Percentiles rank a stretch among this genome's conserved stretches.
These are phyloP conservation scores for Rhodotorula sp. DNA, from an alignment of 1,284 basidiomycete species.

Conservation along the genomic window DNA sequence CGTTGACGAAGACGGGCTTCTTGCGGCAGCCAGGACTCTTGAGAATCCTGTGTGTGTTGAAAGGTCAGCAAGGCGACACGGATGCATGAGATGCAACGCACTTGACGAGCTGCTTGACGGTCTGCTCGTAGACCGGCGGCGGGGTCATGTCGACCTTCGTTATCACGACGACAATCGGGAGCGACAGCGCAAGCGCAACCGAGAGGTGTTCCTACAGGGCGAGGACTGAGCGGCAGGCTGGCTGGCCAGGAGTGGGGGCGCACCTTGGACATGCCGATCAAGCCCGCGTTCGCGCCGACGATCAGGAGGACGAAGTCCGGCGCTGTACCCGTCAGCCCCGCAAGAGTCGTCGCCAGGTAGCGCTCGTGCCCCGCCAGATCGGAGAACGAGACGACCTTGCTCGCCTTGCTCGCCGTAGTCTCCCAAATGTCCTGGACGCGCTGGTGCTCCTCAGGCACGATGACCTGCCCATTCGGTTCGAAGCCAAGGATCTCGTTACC, in stretches of 20 bases:
- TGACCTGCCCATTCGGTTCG: conserved; percentile 62
- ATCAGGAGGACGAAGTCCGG: conserved; percentile 96
- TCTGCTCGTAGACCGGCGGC: conserved; percentile 82
- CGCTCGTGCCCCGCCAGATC: conserved; percentile 44
- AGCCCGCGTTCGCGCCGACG: conserved; percentile 88
- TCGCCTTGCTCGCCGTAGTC: conserved; percentile 84
- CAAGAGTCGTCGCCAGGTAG: conserved; percentile 75
- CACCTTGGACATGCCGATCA: conserved; percentile 95
- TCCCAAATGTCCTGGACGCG: conserved; percentile 86
- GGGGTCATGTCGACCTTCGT: conserved; percentile 99
- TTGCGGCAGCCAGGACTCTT: conserved; percentile 70
- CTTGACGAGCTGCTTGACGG: conserved; percentile 88
- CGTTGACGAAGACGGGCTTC: conserved; percentile 48
- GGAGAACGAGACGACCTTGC: conserved; percentile 71
- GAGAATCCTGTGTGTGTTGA: neutral
- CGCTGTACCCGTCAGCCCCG: conserved; percentile 88
- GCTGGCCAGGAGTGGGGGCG: neutral
- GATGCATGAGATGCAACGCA: conserved; percentile 68
- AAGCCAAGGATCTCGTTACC: conserved; percentile 76
- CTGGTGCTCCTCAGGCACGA: conserved; percentile 49
- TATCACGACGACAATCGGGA: conserved; percentile 90
- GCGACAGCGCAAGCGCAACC: conserved; percentile 87
- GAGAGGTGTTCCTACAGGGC: conserved; percentile 73
- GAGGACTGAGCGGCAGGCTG: neutral
- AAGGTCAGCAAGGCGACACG: neutral